Evolutionary conservation across 257 asterid species (phyloP).

Genomic region (Capsicum baccatum): DNA sequence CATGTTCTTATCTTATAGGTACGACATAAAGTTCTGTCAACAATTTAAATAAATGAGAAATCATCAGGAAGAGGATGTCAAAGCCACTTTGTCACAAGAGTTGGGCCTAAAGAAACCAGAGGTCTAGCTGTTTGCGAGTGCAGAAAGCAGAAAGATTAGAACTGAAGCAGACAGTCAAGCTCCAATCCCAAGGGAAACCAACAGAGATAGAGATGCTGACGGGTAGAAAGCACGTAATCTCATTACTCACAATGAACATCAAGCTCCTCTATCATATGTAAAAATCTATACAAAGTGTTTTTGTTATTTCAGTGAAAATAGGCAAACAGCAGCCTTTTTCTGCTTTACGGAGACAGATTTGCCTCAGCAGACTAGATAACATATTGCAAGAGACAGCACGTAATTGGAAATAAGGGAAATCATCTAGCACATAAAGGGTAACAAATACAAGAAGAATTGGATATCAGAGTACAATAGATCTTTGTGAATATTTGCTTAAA

Average conservation of each 20-base stretch:
- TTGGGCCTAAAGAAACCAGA: neutral
- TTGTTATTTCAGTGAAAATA: neutral
- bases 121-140: neutral
- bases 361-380: neutral
- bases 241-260: constrained; percentile 3
- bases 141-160: constrained; percentile 24
- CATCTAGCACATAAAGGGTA: neutral
- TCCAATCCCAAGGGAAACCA: neutral
- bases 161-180: neutral
- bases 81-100: neutral
- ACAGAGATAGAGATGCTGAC: neutral
- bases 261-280: constrained; percentile 1
- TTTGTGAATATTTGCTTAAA: neutral
- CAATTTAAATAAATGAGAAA: constrained; percentile 6
- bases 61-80: neutral
- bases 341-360: neutral
- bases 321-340: neutral
- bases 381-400: neutral
- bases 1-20: neutral
- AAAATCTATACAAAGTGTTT: neutral
- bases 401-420: neutral
- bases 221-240: neutral
- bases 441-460: constrained; percentile 12
- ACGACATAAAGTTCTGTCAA: neutral
- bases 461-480: neutral